Base-by-base conservation (phyloP, 116 monocot genomes). In the Papilionanthe hybrid region DNA sequence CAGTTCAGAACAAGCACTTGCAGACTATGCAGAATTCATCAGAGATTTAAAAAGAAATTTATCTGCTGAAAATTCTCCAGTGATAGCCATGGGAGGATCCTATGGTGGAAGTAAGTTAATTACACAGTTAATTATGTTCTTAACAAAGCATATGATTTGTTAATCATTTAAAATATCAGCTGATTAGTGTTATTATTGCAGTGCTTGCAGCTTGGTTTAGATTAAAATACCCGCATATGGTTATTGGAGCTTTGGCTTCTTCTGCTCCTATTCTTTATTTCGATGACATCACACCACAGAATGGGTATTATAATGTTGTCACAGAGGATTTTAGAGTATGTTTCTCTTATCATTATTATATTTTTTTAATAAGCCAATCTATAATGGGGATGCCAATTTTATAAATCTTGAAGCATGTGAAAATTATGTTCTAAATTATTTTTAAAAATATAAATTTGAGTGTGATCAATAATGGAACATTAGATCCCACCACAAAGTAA, bases 141-240 rank as follows among this genome's bases (percentile, higher is more conserved):
- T 32, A 32, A 32, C 32, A 32, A 32, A 32, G 32, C 32, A 32
- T 32, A 32, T 32, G 2, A 32, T 1, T 32, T 32, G 32, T 32
- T 0, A 32, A 0, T 32, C 32, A 1, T 2, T 32, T 32, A 32
- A 32, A 32, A 2, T 32, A 1, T 32, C 2, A 32, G 27, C 47
- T 47, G 18, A 49, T 43, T 55, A 28, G 37, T 80, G 27, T 74
- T 56, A 23, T 41, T 3, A 12, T 41, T 79, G n/a, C 77, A 85
- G 81, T 85, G 81, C 74, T 85, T n/a, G 78, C 81, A 18, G 53
- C 85, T 15, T 85, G 85, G 85, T 81, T 85, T 50, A 53, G 78
- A 18, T 67, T 85, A 78, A 85, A 85, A 37, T 85, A 81, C 78
- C 85, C 81, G 12, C 81, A 85, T 48, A 81, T 85, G n/a, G 81